Percentiles rank a stretch among this genome's conserved stretches.
These are phyloP conservation scores for Citrullus amarus DNA, from an alignment of 306 rosid genomes.

Conservation along the genomic window DNA sequence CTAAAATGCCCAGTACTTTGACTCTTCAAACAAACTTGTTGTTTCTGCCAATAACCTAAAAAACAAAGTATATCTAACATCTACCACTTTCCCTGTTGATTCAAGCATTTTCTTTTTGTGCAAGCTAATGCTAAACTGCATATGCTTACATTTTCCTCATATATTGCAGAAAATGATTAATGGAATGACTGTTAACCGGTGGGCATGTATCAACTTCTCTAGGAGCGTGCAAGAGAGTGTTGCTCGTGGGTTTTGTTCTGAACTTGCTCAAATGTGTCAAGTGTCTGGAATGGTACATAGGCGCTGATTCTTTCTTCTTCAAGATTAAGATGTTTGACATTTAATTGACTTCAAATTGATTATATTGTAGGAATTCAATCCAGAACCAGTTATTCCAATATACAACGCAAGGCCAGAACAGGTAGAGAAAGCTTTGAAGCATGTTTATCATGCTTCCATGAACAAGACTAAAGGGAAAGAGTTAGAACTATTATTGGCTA, in stretches of 20 bases:
- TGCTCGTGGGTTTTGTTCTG: slow-evolving; percentile 72
- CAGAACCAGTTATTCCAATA: slow-evolving; percentile 76
- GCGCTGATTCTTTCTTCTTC: not conserved
- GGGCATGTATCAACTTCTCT: slow-evolving; percentile 97
- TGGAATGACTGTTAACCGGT: slow-evolving; percentile 88
- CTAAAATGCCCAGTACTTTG: not conserved
- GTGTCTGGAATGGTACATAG: slow-evolving; percentile 86
- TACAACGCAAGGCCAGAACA: slow-evolving; percentile 83
- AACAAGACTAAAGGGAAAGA: slow-evolving; percentile 85
- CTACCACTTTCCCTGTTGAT: not conserved
- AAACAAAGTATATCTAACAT: not conserved
- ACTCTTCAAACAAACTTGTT: not conserved
- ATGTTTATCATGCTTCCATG: slow-evolving; percentile 64
- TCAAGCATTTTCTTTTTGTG: not conserved
- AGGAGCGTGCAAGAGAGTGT: slow-evolving; percentile 79
- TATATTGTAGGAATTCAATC: slow-evolving; percentile 48
- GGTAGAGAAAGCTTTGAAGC: slow-evolving; percentile 83
- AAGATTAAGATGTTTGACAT: not conserved
- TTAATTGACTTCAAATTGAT: not conserved
- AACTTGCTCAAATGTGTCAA: slow-evolving; percentile 96
- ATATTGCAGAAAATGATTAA: slow-evolving; percentile 83
- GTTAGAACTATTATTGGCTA: slow-evolving; percentile 67
- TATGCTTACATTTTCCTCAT: not conserved
- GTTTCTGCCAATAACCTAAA: no score
- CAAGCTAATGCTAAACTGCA: not conserved